phyloP scores from a whole-genome alignment of 2,329 filamentous ascomycete species.

The Gaeumannomyces sp. region DNA sequence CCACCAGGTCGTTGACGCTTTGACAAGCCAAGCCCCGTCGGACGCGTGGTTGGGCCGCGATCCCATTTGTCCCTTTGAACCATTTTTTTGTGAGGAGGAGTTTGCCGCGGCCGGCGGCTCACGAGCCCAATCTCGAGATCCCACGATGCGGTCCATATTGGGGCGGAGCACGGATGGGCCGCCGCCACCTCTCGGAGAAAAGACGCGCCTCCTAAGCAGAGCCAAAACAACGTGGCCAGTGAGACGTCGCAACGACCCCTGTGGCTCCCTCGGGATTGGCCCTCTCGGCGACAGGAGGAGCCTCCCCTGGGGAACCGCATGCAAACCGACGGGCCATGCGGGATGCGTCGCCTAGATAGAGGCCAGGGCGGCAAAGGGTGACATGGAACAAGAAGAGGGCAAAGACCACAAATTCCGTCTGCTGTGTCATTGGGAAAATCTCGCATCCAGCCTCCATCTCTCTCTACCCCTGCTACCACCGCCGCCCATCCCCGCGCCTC shows the following conservation, averaged over 20 bases:
- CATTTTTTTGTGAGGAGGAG: neutral
- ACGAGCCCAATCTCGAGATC: neutral
- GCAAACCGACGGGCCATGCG: neutral
- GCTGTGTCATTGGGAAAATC: too few relatives aligned
- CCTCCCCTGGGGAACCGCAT: neutral
- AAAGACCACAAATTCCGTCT: too few relatives aligned
- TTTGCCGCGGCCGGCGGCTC: neutral
- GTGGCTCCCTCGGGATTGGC: neutral
- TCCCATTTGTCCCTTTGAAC: neutral
- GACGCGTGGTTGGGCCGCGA: neutral
- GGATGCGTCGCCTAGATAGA: neutral
- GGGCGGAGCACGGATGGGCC: neutral
- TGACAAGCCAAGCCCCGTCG: neutral
- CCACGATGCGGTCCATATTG: neutral
- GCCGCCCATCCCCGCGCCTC: too few relatives aligned
- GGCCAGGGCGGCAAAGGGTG: neutral
- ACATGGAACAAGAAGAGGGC: too few relatives aligned
- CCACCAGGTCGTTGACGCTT: neutral
- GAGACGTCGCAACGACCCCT: constrained; percentile 3
- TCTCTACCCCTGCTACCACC: too few relatives aligned
- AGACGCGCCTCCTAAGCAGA: neutral
- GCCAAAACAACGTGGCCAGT: constrained; percentile 2
- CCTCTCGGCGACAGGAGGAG: too few relatives aligned
- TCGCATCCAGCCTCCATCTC: too few relatives aligned
- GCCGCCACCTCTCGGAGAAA: neutral